Evolutionary conservation across 768 basidiomycete genomes (phyloP), one percentile per base, ranked within the genome.

Genomic region (Calocybe indica): DNA sequence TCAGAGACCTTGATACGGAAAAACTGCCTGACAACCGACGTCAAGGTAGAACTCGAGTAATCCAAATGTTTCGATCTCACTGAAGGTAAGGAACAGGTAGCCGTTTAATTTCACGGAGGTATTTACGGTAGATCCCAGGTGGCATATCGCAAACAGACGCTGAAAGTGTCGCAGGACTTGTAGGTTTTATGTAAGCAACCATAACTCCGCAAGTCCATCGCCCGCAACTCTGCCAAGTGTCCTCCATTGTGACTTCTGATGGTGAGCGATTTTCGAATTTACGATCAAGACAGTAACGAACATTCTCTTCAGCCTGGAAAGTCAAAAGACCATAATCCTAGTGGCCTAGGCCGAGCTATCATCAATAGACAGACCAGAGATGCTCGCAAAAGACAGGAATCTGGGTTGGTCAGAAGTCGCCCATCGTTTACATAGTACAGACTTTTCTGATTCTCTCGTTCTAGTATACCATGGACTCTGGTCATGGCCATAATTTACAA

Each of bases 291-390:
- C 22, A 22, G 22, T 22, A 4, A 22, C 22, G 22, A 4, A 22
- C 4, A 22, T 22, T 22, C 4, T 46, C n/a, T 8, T 22, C 54
- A 83, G 82, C 69, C 83, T 52, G 73, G 78, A 22, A 86, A 76
- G 65, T 65, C 72, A 37, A 78, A 71, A 62, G 78, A 82, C 56
- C 73, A 60, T 12, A 88, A 89, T 62, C 73, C 83, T 0, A 85
- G 84, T 52, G 96, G 96, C 10, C 75, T 99, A 28, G 96, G 96
- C 32, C 79, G 91, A 51, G 94, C 96, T 28, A 92, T 99, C 61
- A 96, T 97, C 62, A 98, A 99, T 59, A 83, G 82, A 55, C 84
- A 87, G 67, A 78, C 78, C 12, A 88, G 89, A 62, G 89, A 90
- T 71, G 84, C 85, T 30, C 74, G 74, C 37, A 69, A 64, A 55